Evolutionary conservation across 164 flowering plant genomes (phyloP).

Genomic region (Protea cynaroides): DNA sequence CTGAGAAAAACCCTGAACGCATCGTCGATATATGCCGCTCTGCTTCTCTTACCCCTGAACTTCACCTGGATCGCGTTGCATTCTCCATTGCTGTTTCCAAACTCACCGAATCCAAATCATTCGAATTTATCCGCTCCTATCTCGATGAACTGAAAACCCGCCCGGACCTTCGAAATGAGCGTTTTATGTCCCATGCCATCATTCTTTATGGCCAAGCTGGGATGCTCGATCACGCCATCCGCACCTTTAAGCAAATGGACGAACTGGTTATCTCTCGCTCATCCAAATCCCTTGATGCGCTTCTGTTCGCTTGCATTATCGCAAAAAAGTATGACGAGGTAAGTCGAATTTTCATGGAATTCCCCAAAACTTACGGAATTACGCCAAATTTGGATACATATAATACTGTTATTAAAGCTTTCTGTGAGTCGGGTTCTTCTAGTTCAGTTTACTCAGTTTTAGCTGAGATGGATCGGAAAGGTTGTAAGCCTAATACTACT

Average conservation of each 20-base stretch:
- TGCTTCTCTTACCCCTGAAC: slow-evolving; percentile 60
- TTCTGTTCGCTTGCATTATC: slow-evolving; percentile 46
- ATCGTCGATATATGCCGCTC: slow-evolving; percentile 75
- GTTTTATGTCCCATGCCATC: slow-evolving; percentile 43
- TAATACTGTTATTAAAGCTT: slow-evolving; percentile 58
- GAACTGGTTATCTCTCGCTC: slow-evolving; percentile 32
- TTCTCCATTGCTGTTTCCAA: slow-evolving; percentile 60
- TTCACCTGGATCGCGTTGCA: slow-evolving; percentile 60
- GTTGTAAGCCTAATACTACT: slow-evolving; percentile 42
- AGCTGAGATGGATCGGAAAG: slow-evolving; percentile 65
- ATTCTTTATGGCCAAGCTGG: slow-evolving; percentile 70
- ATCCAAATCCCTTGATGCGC: slow-evolving; percentile 45
- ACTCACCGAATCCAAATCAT: slow-evolving; percentile 40
- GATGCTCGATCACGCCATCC: slow-evolving; percentile 48
- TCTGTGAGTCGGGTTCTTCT: slow-evolving; percentile 50
- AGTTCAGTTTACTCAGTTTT: slow-evolving; percentile 47
- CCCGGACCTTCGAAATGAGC: slow-evolving; percentile 52
- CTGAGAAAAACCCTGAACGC: slow-evolving; percentile 56
- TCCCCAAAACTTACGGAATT: slow-evolving; percentile 39
- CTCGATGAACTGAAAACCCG: slow-evolving; percentile 47
- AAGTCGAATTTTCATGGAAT: slow-evolving; percentile 45
- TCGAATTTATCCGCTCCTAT: slow-evolving; percentile 31
- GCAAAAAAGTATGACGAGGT: slow-evolving; percentile 44
- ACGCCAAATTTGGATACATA: slow-evolving; percentile 51
- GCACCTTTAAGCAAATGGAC: slow-evolving; percentile 40